phyloP scores from a whole-genome alignment of 257 asterid species.

The Linaria vulgaris region DNA sequence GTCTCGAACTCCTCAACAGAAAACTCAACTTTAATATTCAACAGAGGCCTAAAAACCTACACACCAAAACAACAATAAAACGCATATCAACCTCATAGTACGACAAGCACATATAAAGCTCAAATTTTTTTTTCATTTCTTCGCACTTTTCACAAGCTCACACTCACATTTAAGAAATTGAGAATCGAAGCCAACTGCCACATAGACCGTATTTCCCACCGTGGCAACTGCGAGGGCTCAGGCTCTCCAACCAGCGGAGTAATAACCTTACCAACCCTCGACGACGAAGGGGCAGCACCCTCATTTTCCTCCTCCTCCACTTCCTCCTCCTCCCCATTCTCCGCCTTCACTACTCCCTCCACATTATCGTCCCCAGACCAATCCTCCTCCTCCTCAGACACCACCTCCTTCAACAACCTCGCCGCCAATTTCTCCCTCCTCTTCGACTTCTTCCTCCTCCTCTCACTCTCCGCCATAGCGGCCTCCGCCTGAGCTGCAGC shows the following conservation, averaged over 20 bases:
- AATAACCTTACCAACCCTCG: conserved; percentile 40
- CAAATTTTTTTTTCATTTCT: conserved; percentile 15
- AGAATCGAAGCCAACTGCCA: conserved; percentile 96
- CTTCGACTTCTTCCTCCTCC: conserved; percentile 55
- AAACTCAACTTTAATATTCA: conserved; percentile 87
- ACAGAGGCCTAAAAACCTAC: conserved; percentile 84
- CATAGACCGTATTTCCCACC: conserved; percentile 89
- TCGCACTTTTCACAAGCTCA: conserved; percentile 10
- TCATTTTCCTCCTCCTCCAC: conserved; percentile 43
- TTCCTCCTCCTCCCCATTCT: conserved; percentile 43
- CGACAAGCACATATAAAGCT: conserved; percentile 24
- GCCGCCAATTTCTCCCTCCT: conserved; percentile 58
- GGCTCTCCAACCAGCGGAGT: conserved; percentile 77
- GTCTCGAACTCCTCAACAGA: conserved; percentile 97
- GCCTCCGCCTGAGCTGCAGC: conserved; percentile 90
- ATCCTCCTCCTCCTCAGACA: conserved; percentile 41
- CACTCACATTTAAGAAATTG: conserved; percentile 87
- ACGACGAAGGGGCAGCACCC: background rate
- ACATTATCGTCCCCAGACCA: conserved; percentile 30
- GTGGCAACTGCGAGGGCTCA: conserved; percentile 81
- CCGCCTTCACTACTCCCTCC: conserved; percentile 38
- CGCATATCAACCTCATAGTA: conserved; percentile 26
- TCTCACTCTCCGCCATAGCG: conserved; percentile 49
- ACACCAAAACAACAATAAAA: conserved; percentile 32
- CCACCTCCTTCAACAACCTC: conserved; percentile 68